Evolutionary conservation across 306 rosid species (phyloP).

Genomic region (Urtica urens): DNA sequence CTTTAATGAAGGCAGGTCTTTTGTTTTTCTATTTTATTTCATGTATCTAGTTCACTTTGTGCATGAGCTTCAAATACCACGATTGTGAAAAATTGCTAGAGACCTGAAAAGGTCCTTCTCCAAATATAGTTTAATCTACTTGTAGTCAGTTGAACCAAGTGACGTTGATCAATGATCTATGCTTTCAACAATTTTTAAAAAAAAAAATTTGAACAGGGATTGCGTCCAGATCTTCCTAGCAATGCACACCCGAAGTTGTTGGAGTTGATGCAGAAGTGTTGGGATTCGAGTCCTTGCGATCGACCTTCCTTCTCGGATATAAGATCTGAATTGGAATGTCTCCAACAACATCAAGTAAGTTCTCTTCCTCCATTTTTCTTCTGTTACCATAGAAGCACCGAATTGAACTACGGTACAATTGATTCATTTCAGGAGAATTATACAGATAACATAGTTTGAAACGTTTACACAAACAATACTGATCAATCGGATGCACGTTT

Average conservation of each 20-base stretch:
- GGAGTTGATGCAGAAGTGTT: constrained; percentile 82
- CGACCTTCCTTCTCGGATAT: constrained; percentile 74
- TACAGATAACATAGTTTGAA: constrained; percentile 36
- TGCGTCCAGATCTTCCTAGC: constrained; percentile 81
- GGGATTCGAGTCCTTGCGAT: constrained; percentile 67
- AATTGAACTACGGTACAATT: constrained; percentile 4
- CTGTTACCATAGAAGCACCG: not conserved
- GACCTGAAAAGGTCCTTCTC: too few relatives aligned
- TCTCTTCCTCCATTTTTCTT: not conserved
- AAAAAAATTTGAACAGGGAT: constrained; percentile 61
- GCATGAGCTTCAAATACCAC: too few relatives aligned
- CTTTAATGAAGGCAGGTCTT: too few relatives aligned
- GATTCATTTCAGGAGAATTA: constrained; percentile 43
- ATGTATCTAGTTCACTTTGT: too few relatives aligned
- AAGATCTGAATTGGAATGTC: constrained; percentile 58
- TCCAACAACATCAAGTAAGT: constrained; percentile 51
- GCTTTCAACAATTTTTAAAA: not conserved
- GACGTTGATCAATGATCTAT: not conserved
- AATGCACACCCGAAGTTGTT: constrained; percentile 60
- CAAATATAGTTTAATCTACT: too few relatives aligned
- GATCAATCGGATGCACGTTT: constrained; percentile 34
- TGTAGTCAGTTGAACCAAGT: too few relatives aligned
- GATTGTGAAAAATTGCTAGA: too few relatives aligned
- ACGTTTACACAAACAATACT: constrained; percentile 16
- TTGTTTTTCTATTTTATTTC: not conserved